A percentile compares a stretch with the other conserved stretches of the same genome.
phyloP scores from a whole-genome alignment of 306 rosid genomes.

The Crotalaria pallida region DNA sequence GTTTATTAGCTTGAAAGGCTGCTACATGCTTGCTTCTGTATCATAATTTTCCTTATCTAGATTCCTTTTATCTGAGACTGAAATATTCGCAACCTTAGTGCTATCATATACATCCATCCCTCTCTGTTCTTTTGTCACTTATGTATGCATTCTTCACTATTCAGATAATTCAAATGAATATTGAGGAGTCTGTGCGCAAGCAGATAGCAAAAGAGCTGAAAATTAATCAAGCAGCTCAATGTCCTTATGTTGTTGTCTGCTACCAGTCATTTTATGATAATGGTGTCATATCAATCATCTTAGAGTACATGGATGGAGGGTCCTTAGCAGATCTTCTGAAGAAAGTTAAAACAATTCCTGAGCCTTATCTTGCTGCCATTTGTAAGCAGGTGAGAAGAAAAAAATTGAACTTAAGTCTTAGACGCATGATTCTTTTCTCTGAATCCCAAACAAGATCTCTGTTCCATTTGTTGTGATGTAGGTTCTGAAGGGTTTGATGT shows the following conservation, averaged over 20 bases:
- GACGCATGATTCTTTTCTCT: background rate
- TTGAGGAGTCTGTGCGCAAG: slow-evolving; percentile 77
- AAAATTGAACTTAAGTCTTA: background rate
- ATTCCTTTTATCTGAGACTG: background rate
- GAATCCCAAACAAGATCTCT: slow-evolving; percentile 11
- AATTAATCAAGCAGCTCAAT: slow-evolving; percentile 88
- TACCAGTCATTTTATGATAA: slow-evolving; percentile 84
- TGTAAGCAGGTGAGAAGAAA: slow-evolving; percentile 68
- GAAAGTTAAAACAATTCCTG: slow-evolving; percentile 81
- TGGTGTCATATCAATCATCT: slow-evolving; percentile 79
- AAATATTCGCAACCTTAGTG: slow-evolving; percentile 15
- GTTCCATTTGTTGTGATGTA: slow-evolving; percentile 29
- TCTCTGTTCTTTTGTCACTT: slow-evolving; percentile 9
- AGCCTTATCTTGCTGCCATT: slow-evolving; percentile 74
- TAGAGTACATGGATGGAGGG: slow-evolving; percentile 99
- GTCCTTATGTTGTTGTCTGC: slow-evolving; percentile 83
- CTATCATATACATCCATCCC: background rate
- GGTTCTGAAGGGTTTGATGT: slow-evolving; percentile 84
- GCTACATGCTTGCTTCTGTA: slow-evolving; percentile 7
- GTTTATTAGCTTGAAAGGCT: slow-evolving; percentile 7
- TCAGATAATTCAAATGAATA: slow-evolving; percentile 88
- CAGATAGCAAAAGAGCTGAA: slow-evolving; percentile 89
- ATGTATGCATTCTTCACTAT: slow-evolving; percentile 20
- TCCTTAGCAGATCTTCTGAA: slow-evolving; percentile 82
- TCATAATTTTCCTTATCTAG: slow-evolving; percentile 4